These are phyloP conservation scores for Daldinia caldariorum DNA, from an alignment of 495 filamentous ascomycete genomes.

Conservation along the genomic window DNA sequence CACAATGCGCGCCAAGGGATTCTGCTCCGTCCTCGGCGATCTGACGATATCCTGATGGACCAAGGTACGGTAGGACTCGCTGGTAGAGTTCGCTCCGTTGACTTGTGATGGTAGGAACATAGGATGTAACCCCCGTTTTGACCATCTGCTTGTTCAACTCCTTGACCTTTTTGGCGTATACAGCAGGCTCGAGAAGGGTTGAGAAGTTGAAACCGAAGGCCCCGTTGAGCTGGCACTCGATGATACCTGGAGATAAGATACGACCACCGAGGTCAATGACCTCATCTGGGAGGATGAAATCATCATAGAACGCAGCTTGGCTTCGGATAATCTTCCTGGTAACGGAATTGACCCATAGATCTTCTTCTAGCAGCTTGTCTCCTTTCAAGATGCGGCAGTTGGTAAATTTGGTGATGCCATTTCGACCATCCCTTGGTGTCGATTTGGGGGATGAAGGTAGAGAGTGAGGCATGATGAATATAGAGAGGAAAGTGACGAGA, in stretches of 20 bases:
- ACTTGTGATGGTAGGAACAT: conserved; percentile 81
- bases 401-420: conserved; percentile 81
- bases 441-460: conserved; percentile 49
- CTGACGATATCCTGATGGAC: conserved; percentile 67
- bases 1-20: conserved; percentile 83
- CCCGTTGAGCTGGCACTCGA: conserved; percentile 88
- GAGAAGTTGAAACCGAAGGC: conserved; percentile 90
- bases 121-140: conserved; percentile 82
- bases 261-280: conserved; percentile 78
- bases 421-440: conserved; percentile 42
- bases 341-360: conserved; percentile 80
- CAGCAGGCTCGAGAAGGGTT: conserved; percentile 68
- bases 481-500: conserved; percentile 7
- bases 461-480: conserved; percentile 46
- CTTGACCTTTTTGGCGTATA: conserved; percentile 72
- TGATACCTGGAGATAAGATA: conserved; percentile 81
- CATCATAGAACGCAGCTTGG: conserved; percentile 78
- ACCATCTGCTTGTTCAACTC: conserved; percentile 74
- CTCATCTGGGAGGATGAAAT: conserved; percentile 66
- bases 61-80: conserved; percentile 76
- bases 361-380: conserved; percentile 69
- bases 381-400: conserved; percentile 78
- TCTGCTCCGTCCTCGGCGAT: conserved; percentile 72
- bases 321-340: conserved; percentile 80
- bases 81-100: conserved; percentile 75